Base-by-base conservation (phyloP, 1,139 yeast genomes). In the Pichia sp. region DNA sequence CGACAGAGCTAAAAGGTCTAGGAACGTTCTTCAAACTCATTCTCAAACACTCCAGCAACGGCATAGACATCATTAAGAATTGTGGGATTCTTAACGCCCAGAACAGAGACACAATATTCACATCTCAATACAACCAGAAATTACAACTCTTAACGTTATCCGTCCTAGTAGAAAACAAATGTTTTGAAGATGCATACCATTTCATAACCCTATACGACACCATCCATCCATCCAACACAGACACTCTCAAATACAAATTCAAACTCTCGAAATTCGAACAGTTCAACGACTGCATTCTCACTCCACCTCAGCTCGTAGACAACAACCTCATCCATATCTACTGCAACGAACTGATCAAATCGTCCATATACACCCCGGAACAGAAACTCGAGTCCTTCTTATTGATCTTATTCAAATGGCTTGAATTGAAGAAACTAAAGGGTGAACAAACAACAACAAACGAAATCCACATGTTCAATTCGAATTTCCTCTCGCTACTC, bases 101-200 rank as follows among this genome's bases (percentile, higher is more conserved):
- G 4, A 10, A 15, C 12, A n/a, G 35, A 32, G 19, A 14, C 19
- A 12, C n/a, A 17, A 11, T 50, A 22, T 47, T 36, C 19, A 40
- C 18, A 5, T 22, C 24, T 30, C n/a, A 32, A 21, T 49, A 45
- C 46, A 38, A 47, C 36, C 22, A 46, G 4, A 47, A 45, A 27
- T 19, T 53, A 35, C 37, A 44, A 32, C 24, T 45, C 5, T 33
- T 53, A 15, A 51, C 54, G 11, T 49, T 53, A 14, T 46, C 47
- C 17, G 27, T 50, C 4, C 18, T 53, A 4, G 33, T 50, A 12
- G 33, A 40, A 9, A 21, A 39, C 32, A 44, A 44, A 38, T 17
- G 11, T 7, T 47, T 37, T 30, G 20, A 27, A 7, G 46, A 50
- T 7, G 53, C 53, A 3, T 41, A 19, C 20, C 35, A 42, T 4